These are phyloP conservation scores for Serendipita sp. DNA, from an alignment of 768 basidiomycete species.

Conservation along the genomic window DNA sequence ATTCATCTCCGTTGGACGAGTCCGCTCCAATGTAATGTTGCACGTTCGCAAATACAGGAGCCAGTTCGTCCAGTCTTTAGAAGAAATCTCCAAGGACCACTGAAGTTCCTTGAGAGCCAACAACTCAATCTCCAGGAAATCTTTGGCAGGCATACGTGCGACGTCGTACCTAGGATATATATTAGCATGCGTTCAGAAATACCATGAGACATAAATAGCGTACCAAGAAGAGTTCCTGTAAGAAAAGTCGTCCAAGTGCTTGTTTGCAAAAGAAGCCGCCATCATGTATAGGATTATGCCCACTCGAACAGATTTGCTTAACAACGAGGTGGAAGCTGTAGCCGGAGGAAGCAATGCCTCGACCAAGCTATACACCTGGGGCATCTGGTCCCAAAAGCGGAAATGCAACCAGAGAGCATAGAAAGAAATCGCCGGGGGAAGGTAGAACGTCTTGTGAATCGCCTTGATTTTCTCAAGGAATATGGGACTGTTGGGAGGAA, in stretches of 20 bases:
- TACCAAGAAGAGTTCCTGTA: conserved; percentile 6
- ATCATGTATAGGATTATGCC: conserved; percentile 4
- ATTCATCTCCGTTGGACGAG: neutral
- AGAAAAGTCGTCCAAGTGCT: conserved; percentile 7
- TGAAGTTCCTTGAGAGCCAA: conserved; percentile 7
- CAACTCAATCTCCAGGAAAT: conserved; percentile 6
- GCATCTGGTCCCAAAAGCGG: conserved; percentile 6
- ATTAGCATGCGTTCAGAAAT: neutral
- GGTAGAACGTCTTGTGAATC: conserved; percentile 5
- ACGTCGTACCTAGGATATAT: neutral
- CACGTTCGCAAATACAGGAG: conserved; percentile 1
- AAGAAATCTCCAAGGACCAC: conserved; percentile 4
- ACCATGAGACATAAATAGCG: neutral
- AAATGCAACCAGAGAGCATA: conserved; percentile 5
- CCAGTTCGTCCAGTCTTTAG: conserved; percentile 6
- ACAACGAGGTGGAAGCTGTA: neutral
- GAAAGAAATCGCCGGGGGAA: conserved; percentile 6
- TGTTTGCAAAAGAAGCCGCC: conserved; percentile 2
- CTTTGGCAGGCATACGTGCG: neutral
- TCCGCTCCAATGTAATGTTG: conserved; percentile 4
- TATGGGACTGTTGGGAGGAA: neutral
- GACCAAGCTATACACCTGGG: neutral
- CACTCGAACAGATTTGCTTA: neutral
- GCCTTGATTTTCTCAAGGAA: conserved; percentile 2
- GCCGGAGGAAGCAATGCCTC: neutral